Evolutionary conservation across 768 basidiomycete species (phyloP).

Genomic region (Rossbeevera mucosa): DNA sequence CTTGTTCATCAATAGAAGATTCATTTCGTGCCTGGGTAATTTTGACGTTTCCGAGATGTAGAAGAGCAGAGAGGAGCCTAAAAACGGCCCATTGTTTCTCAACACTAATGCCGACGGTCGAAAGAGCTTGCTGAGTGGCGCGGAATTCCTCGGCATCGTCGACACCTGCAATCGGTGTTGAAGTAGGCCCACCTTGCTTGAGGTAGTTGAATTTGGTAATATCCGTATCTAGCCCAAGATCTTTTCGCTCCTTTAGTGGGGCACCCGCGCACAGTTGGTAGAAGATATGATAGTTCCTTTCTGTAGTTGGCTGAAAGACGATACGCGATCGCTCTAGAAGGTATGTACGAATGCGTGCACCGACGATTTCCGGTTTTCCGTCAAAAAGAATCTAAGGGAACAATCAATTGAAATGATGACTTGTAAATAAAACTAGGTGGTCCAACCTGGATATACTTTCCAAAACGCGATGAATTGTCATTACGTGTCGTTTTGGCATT

Average conservation of each 20-base stretch:
- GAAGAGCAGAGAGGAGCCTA: slow-evolving; percentile 82
- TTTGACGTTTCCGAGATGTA: slow-evolving; percentile 98
- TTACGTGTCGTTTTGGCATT: slow-evolving; percentile 99
- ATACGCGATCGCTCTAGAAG: slow-evolving; percentile 95
- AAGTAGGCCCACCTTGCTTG: slow-evolving; percentile 86
- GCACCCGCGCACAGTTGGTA: slow-evolving; percentile 98
- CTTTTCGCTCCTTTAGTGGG: slow-evolving; percentile 91
- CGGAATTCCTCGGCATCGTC: slow-evolving; percentile 97
- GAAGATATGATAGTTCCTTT: slow-evolving; percentile 99
- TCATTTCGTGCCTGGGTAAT: slow-evolving; percentile 79
- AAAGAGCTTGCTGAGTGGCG: slow-evolving; percentile 88
- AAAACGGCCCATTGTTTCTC: slow-evolving; percentile 99
- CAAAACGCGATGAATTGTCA: slow-evolving; percentile 98
- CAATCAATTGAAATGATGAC: not conserved
- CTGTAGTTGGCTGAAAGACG: slow-evolving; percentile 94
- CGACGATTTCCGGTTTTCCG: slow-evolving; percentile 92
- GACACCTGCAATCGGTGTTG: slow-evolving; percentile 84
- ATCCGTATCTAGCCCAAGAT: slow-evolving; percentile 84
- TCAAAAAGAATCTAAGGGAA: slow-evolving; percentile 85
- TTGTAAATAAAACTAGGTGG: not conserved
- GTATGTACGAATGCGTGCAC: slow-evolving; percentile 98
- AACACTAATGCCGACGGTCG: slow-evolving; percentile 95
- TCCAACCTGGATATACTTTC: slow-evolving; percentile 92
- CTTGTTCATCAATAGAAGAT: slow-evolving; percentile 77
- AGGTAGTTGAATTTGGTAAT: slow-evolving; percentile 86